Base-by-base conservation (phyloP, 495 filamentous ascomycete genomes). In the Saxophila tyrrhenica region DNA sequence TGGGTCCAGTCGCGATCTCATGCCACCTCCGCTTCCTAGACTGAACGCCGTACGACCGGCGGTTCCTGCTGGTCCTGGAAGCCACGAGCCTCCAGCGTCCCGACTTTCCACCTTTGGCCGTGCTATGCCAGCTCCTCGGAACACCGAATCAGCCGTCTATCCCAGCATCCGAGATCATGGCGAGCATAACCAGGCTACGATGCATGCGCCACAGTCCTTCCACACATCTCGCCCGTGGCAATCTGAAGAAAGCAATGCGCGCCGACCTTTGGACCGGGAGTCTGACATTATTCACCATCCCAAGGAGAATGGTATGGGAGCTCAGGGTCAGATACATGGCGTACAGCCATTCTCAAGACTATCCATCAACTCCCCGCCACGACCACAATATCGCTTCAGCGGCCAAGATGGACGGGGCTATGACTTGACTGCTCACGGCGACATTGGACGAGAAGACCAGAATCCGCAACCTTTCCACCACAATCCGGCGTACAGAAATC, bases 1-100 rank as follows among this genome's bases (percentile, higher is more conserved):
- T 10, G 51, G 39, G 9, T 25, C 22, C n/a, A 65, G 63, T 44
- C 51, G 59, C 23, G 63, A 67, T 16, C 25, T 65, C 2, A 69
- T 67, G 65, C 67, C 67, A 19, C 67, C 65, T 20, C 67, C 65
- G 17, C n/a, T 52, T 17, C 52, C 45, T 13, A 5, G 29, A 5
- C 29, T 13, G 29, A 35, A 54, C 10, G 24, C 24, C 15, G 1
- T 22, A 22, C 56, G 49, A 23, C 53, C 48, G 2, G 16, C 50
- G 16, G 57, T 57, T 1, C 38, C 42, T 22, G 47, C 48, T 50
- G 39, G 25, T 0, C 0, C 15, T 23, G 17, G 23, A 15, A 20
- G 53, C 10, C 52, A 56, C 23, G 15, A 29, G 25, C 29, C 38
- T 21, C 11, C 9, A 55, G 9, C 23, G 29, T 7, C 44, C 3